These are phyloP conservation scores for Phytophthora melonis DNA, from an alignment of 352 stramenopile genomes.

Conservation along the genomic window DNA sequence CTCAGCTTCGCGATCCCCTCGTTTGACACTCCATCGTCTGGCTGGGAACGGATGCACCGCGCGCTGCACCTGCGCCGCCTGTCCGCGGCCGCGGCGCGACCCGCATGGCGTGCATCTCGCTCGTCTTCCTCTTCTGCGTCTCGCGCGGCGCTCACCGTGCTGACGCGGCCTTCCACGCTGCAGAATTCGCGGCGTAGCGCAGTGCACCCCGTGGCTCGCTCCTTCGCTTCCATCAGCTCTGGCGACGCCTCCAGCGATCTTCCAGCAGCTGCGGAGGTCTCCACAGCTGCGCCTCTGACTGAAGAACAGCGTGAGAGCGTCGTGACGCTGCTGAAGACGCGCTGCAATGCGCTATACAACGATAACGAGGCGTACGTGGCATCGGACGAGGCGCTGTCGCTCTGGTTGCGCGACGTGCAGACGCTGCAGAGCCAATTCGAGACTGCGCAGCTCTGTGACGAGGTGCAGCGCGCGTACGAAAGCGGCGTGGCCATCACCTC, in stretches of 20 bases:
- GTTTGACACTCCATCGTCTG: constrained; percentile 34
- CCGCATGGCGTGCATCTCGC: background rate
- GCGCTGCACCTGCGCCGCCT: constrained; percentile 39
- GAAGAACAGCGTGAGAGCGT: constrained; percentile 31
- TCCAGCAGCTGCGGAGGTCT: no score
- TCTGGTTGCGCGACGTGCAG: constrained; percentile 48
- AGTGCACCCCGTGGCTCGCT: background rate
- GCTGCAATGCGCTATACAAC: constrained; percentile 63
- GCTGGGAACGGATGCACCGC: constrained; percentile 38
- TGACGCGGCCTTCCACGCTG: background rate
- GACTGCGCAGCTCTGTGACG: constrained; percentile 19
- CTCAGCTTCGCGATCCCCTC: constrained; percentile 22
- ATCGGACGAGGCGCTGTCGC: constrained; percentile 33
- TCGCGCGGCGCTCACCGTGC: background rate
- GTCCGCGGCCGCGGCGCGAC: constrained; percentile 5
- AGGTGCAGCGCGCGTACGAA: constrained; percentile 64
- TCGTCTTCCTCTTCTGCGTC: background rate
- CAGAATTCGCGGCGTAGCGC: constrained; percentile 18
- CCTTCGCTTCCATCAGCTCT: background rate
- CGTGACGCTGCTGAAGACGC: constrained; percentile 52
- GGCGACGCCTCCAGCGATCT: no score
- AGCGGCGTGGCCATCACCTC: constrained; percentile 72
- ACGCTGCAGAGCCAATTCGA: constrained; percentile 35
- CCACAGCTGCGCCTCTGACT: constrained; percentile 2
- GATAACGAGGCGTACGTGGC: constrained; percentile 50